A percentile compares a stretch with the other conserved stretches of the same genome.
Evolutionary conservation across 139 green algal genomes (phyloP).

Genomic region (Micractinium conductrix): DNA sequence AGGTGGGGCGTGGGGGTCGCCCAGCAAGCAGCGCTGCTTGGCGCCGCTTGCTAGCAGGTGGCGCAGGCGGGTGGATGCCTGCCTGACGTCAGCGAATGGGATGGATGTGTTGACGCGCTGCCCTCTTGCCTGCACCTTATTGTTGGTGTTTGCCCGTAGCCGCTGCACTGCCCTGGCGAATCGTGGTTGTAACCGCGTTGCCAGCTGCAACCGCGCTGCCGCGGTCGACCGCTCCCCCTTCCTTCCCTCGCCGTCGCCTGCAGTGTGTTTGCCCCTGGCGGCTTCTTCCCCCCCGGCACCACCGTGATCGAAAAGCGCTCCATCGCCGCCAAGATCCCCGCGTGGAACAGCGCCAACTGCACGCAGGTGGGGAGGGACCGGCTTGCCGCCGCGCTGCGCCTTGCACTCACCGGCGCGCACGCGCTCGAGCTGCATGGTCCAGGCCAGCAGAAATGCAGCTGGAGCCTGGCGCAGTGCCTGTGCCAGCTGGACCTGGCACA

Average conservation of each 20-base stretch:
- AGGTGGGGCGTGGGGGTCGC: neutral
- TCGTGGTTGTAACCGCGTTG: no score
- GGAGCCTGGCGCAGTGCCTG: no score
- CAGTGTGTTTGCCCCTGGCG: slow-evolving; percentile 46
- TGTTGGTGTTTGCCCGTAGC: no score
- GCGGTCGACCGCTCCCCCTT: no score
- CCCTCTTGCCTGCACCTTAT: neutral
- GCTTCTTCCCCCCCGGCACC: slow-evolving; percentile 60
- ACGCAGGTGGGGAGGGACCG: slow-evolving; percentile 1
- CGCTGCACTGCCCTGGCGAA: no score
- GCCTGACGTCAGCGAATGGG: neutral
- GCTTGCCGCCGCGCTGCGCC: neutral
- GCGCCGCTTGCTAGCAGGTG: no score
- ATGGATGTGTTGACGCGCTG: neutral
- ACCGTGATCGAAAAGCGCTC: slow-evolving; percentile 58
- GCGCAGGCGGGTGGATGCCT: no score
- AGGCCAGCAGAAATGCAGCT: no score
- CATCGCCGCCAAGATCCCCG: slow-evolving; percentile 56
- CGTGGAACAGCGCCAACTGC: slow-evolving; percentile 58
- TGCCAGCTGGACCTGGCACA: no score
- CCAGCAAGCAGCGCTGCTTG: neutral
- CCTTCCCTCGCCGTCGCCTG: neutral
- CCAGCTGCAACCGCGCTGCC: no score
- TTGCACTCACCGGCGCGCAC: no score
- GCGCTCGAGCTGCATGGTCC: no score